phyloP scores from a whole-genome alignment of 129 eudicot species.

The Tagetes patula region DNA sequence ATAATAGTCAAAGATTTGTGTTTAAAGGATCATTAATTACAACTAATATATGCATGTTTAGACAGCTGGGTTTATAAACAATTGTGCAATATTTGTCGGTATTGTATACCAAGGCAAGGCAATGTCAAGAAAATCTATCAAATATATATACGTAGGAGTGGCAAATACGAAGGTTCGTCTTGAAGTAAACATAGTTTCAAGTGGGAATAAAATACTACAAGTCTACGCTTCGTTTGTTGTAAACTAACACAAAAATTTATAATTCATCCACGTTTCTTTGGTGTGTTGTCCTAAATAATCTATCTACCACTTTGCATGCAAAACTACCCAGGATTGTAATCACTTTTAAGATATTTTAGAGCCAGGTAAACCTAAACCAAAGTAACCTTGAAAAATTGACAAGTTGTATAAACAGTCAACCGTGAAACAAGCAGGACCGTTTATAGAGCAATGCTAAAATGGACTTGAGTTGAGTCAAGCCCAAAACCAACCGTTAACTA shows the following conservation, averaged over 20 bases:
- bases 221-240: slow-evolving; percentile 43
- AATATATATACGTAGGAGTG: neutral
- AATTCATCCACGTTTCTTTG: slow-evolving; percentile 24
- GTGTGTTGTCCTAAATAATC: slow-evolving; percentile 19
- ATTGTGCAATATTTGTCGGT: slow-evolving; percentile 31
- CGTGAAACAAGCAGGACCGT: no score
- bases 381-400: no score
- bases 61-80: slow-evolving; percentile 33
- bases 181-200: slow-evolving; percentile 17
- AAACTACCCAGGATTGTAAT: neutral
- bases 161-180: slow-evolving; percentile 23
- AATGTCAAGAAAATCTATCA: neutral
- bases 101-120: slow-evolving; percentile 14
- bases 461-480: no score
- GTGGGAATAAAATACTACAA: slow-evolving; percentile 25
- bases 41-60: slow-evolving; percentile 19
- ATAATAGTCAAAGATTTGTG: slow-evolving; percentile 37
- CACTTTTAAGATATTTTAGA: no score
- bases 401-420: no score
- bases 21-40: slow-evolving; percentile 27
- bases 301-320: slow-evolving; percentile 10
- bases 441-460: no score
- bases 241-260: slow-evolving; percentile 23
- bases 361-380: no score
- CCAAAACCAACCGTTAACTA: no score